These are phyloP conservation scores for Malus domestica DNA, from an alignment of 306 rosid genomes.

Conservation along the genomic window DNA sequence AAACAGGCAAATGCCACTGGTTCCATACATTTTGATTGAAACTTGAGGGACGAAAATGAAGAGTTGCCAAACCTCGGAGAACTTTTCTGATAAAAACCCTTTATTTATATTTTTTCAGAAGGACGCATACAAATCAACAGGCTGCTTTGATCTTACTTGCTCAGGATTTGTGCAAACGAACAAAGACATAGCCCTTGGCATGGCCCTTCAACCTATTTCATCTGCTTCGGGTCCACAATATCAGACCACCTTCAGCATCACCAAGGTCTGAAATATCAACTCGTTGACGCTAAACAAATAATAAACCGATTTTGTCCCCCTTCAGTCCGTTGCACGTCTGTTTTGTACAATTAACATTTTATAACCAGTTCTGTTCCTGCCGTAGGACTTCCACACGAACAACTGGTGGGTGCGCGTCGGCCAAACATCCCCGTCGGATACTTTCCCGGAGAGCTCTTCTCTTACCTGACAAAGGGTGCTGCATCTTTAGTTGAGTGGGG, in stretches of 20 bases:
- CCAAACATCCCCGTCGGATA: conserved; percentile 28
- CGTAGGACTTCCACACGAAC: conserved; percentile 24
- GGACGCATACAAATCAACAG: conserved; percentile 48
- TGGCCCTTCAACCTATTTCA: conserved; percentile 29
- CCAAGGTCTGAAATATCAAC: conserved; percentile 21
- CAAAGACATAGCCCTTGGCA: conserved; percentile 34
- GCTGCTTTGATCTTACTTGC: conserved; percentile 66
- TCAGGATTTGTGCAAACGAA: conserved; percentile 54
- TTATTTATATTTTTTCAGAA: conserved; percentile 12
- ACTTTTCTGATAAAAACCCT: neutral
- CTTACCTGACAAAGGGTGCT: conserved; percentile 22
- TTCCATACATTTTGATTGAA: neutral
- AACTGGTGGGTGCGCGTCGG: conserved; percentile 56
- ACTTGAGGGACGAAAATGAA: neutral
- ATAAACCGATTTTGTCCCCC: neutral
- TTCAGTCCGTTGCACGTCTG: neutral
- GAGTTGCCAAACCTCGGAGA: neutral
- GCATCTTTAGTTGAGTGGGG: conserved; percentile 62
- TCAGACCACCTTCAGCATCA: conserved; percentile 22
- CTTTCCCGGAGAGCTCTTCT: conserved; percentile 35
- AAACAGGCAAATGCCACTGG: neutral
- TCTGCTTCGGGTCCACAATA: conserved; percentile 19
- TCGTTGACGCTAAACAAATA: neutral
- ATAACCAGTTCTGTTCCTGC: neutral
- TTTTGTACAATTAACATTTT: neutral